Evolutionary conservation across 2,329 filamentous ascomycete genomes (phyloP).

Genomic region (Venturiaceae sp.): DNA sequence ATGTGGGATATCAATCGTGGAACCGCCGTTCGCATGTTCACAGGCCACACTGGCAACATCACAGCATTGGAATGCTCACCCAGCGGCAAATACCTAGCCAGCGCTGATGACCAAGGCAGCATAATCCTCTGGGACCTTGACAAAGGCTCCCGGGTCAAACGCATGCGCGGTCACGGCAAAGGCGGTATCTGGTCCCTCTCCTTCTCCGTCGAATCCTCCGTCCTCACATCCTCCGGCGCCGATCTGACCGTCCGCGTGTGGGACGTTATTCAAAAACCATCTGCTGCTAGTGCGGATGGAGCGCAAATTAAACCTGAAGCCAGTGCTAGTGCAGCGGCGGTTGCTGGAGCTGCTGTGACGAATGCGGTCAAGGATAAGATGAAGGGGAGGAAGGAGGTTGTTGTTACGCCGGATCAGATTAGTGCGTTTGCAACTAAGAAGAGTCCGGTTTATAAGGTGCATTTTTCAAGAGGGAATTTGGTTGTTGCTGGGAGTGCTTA

Average conservation of each 20-base stretch:
- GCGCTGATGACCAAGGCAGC: slow-evolving; percentile 76
- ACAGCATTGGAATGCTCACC: slow-evolving; percentile 77
- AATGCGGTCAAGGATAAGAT: slow-evolving; percentile 22
- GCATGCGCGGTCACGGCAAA: slow-evolving; percentile 86
- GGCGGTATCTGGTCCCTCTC: slow-evolving; percentile 89
- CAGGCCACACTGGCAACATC: slow-evolving; percentile 81
- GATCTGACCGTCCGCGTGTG: slow-evolving; percentile 90
- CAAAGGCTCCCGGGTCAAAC: slow-evolving; percentile 79
- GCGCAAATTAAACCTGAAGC: slow-evolving; percentile 37
- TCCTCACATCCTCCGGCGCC: slow-evolving; percentile 81
- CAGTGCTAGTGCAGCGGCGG: slow-evolving; percentile 37
- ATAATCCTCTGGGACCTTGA: slow-evolving; percentile 92
- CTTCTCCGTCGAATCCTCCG: slow-evolving; percentile 86
- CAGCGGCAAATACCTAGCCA: slow-evolving; percentile 83
- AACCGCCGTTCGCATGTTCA: slow-evolving; percentile 81
- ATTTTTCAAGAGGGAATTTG: slow-evolving; percentile 92
- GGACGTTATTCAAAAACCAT: slow-evolving; percentile 72
- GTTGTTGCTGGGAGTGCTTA: slow-evolving; percentile 68
- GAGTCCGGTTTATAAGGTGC: slow-evolving; percentile 84
- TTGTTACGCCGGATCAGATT: slow-evolving; percentile 87
- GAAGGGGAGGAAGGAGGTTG: slow-evolving; percentile 85
- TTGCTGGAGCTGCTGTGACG: slow-evolving; percentile 9
- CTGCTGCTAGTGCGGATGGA: slow-evolving; percentile 29
- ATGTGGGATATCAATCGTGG: slow-evolving; percentile 96
- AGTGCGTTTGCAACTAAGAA: slow-evolving; percentile 94